These are phyloP conservation scores for Hamamelis virginiana DNA, from an alignment of 164 flowering plant genomes.

Conservation along the genomic window DNA sequence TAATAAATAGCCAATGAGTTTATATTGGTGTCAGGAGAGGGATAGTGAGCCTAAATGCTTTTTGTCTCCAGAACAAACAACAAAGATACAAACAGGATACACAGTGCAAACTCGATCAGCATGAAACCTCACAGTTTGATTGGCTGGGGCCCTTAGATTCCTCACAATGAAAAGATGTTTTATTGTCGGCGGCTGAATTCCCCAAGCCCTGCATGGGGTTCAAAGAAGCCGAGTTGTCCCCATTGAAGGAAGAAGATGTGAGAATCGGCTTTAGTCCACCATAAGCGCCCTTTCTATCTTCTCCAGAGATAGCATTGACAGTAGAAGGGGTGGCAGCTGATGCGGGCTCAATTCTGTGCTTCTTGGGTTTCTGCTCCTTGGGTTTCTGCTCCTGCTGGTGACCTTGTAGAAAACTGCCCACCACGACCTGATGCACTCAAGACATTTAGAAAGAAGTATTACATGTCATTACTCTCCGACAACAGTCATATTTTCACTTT, in stretches of 20 bases:
- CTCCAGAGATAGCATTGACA: conserved; percentile 14
- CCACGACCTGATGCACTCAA: conserved; percentile 43
- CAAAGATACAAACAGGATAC: neutral
- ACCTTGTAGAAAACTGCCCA: conserved; percentile 56
- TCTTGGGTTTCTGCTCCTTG: conserved; percentile 49
- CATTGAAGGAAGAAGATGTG: conserved; percentile 24
- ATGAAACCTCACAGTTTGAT: conserved; percentile 26
- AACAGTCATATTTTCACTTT: no score
- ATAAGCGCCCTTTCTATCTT: conserved; percentile 14
- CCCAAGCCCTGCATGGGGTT: conserved; percentile 22
- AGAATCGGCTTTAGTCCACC: conserved; percentile 28
- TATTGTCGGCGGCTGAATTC: conserved; percentile 20
- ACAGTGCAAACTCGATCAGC: conserved; percentile 14
- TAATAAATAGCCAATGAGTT: neutral
- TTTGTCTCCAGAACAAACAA: neutral
- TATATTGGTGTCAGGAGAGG: conserved; percentile 7
- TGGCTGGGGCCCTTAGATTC: conserved; percentile 32
- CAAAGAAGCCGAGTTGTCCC: conserved; percentile 25
- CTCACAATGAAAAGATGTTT: conserved; percentile 20
- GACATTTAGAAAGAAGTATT: neutral
- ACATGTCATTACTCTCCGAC: neutral
- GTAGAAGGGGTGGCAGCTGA: conserved; percentile 10
- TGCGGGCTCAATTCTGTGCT: conserved; percentile 33
- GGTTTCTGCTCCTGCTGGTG: conserved; percentile 52
- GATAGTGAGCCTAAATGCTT: conserved; percentile 6